Percentiles rank a stretch among this genome's conserved stretches.
These are phyloP conservation scores for Akanthomyces uredinophilus DNA, from an alignment of 2,329 filamentous ascomycete species.

Conservation along the genomic window DNA sequence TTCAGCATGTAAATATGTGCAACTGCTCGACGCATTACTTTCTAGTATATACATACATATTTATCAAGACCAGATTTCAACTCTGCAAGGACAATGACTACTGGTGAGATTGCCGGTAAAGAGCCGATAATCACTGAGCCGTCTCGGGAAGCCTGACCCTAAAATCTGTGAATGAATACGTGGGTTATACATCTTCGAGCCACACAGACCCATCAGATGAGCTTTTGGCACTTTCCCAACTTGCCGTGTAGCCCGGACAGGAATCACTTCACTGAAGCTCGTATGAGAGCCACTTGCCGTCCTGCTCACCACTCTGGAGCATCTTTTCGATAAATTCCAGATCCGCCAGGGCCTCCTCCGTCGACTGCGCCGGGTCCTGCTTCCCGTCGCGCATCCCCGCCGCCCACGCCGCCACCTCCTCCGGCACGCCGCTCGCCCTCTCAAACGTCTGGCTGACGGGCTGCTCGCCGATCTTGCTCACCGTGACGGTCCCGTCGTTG, in stretches of 20 bases:
- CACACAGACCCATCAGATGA: no score
- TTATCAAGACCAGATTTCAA: background rate
- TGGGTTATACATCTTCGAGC: no score
- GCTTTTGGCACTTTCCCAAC: no score
- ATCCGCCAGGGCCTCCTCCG: conserved; percentile 56
- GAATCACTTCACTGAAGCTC: conserved; percentile 29
- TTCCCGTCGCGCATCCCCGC: conserved; percentile 44
- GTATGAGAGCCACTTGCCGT: conserved; percentile 35
- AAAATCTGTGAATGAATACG: no score
- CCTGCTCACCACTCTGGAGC: conserved; percentile 41
- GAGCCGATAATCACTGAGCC: no score
- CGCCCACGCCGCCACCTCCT: conserved; percentile 59
- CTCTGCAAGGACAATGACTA: no score
- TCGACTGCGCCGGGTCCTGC: conserved; percentile 45
- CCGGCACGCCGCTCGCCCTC: conserved; percentile 48
- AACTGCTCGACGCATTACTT: no score
- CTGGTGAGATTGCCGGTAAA: background rate
- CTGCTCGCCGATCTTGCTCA: conserved; percentile 28
- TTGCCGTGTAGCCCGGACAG: background rate
- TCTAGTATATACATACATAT: background rate
- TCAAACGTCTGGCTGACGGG: conserved; percentile 38
- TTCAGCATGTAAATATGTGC: background rate
- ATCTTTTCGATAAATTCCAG: conserved; percentile 53
- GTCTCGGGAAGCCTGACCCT: no score
- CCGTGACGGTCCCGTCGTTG: conserved; percentile 38